Conservation (phyloP, 2,329 filamentous ascomycete genomes). For the Neofusicoccum ribis region DNA sequence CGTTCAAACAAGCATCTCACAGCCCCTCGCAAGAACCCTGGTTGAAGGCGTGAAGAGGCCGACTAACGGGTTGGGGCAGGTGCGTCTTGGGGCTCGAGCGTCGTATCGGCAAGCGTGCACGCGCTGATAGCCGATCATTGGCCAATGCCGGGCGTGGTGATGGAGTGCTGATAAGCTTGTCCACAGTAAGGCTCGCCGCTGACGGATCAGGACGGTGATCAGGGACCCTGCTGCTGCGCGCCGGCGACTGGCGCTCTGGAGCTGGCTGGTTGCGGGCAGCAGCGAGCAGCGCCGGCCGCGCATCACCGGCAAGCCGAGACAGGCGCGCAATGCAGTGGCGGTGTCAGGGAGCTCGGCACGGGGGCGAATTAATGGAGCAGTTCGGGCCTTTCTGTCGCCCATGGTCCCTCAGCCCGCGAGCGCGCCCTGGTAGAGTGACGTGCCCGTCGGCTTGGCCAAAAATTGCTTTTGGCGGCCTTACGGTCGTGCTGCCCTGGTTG, state of each 20-base stretch:
- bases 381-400: not conserved
- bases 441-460: not conserved
- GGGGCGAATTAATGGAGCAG: not conserved
- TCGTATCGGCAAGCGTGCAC: not conserved
- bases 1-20: slow-evolving; percentile 16
- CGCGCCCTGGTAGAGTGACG: not conserved
- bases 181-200: not conserved
- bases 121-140: slow-evolving; percentile 11
- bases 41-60: slow-evolving; percentile 5
- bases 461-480: not conserved
- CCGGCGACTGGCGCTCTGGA: not conserved
- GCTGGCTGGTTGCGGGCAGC: not conserved
- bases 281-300: not conserved
- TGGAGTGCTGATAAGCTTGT: slow-evolving; percentile 5
- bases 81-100: slow-evolving; percentile 9
- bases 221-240: not conserved
- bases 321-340: not conserved
- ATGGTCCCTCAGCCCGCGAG: not conserved
- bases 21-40: slow-evolving; percentile 3
- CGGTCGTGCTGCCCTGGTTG: not conserved
- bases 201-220: slow-evolving; percentile 1
- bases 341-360: slow-evolving; percentile 1
- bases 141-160: slow-evolving; percentile 1
- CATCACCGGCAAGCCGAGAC: not conserved
- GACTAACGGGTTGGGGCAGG: slow-evolving; percentile 16